Percentiles rank a stretch among this genome's conserved stretches.
Evolutionary conservation across 2,329 filamentous ascomycete species (phyloP).

Genomic region (Sporothrix phasma): DNA sequence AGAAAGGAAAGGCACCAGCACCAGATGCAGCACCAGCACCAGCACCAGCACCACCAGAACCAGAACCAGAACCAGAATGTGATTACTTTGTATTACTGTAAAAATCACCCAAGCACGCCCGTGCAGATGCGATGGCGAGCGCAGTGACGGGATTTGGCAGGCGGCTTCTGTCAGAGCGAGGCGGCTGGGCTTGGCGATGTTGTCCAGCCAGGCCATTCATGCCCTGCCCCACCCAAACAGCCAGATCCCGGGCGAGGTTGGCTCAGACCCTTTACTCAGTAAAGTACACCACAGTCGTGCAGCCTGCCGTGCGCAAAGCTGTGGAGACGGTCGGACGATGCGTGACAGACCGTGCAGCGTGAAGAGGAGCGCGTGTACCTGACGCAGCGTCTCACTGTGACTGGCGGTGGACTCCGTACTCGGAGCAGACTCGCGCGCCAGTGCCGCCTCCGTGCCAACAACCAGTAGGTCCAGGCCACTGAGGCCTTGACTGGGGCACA

Average conservation of each 20-base stretch:
- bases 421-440: neutral
- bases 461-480: neutral
- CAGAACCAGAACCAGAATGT: no score
- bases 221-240: neutral
- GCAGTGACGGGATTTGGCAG: conserved; percentile 17
- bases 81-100: no score
- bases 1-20: no score
- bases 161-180: conserved; percentile 5
- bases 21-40: no score
- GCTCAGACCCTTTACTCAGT: conserved; percentile 1
- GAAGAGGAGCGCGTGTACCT: neutral
- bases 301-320: conserved; percentile 1
- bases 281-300: no score
- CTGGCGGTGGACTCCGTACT: no score
- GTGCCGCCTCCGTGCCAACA: no score
- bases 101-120: neutral
- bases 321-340: neutral
- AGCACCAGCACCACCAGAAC: no score
- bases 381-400: neutral
- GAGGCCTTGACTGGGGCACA: no score
- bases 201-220: conserved; percentile 1
- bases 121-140: conserved; percentile 12
- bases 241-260: neutral
- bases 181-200: neutral
- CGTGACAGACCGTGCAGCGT: neutral